Evolutionary conservation across 345 rosid genomes (phyloP).

Genomic region (Heritiera littoralis): DNA sequence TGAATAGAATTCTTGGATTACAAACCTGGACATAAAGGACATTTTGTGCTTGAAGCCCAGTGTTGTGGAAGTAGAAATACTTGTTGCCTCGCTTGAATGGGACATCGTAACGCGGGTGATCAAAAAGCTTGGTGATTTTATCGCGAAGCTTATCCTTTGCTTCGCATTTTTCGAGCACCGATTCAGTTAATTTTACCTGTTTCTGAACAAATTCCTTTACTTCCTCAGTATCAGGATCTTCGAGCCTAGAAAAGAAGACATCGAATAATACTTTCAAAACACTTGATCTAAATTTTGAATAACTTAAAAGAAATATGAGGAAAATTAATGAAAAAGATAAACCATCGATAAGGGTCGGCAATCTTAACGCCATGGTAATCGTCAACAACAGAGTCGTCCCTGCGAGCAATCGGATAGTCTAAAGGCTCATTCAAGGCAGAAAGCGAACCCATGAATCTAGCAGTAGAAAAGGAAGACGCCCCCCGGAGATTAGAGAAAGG

Average conservation of each 20-base stretch:
- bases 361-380: constrained; percentile 74
- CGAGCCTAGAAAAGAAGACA: constrained; percentile 55
- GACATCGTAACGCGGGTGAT: constrained; percentile 79
- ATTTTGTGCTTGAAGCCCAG: constrained; percentile 84
- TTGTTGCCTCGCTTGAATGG: constrained; percentile 65
- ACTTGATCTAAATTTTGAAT: not conserved
- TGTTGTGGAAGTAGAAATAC: constrained; percentile 78
- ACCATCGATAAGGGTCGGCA: constrained; percentile 91
- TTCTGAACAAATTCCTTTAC: constrained; percentile 72
- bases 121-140: constrained; percentile 62
- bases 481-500: not conserved
- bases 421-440: constrained; percentile 36
- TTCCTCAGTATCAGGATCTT: constrained; percentile 88
- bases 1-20: not conserved
- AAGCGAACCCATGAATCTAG: constrained; percentile 64
- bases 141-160: constrained; percentile 61
- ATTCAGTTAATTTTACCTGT: constrained; percentile 67
- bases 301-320: not conserved
- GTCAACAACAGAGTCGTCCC: constrained; percentile 77
- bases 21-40: constrained; percentile 81
- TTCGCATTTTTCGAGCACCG: constrained; percentile 62
- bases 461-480: not conserved
- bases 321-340: not conserved
- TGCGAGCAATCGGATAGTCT: constrained; percentile 64
- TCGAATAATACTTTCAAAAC: not conserved